Evolutionary conservation across 371 early-diverging fungal species (phyloP), one percentile per base, ranked within the genome.

Genomic region (Apophysomyces variabilis): DNA sequence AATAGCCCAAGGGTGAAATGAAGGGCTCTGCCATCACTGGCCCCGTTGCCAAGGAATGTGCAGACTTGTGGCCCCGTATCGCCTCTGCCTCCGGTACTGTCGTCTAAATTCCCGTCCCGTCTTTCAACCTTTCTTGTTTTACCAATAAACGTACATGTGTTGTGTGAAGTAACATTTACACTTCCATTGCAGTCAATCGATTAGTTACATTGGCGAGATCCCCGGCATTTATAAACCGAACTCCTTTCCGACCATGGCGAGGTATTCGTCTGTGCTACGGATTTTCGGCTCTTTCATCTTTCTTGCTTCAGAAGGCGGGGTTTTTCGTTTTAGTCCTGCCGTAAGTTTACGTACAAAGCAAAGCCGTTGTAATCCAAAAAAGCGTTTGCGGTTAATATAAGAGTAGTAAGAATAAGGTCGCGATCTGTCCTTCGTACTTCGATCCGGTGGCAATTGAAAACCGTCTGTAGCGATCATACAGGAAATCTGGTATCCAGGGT

Each of bases 1-100:
- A 36, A 36, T 96, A 97, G 89, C 95, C 95, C 79, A 99, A 99
- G 93, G 99, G 99, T 84, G 99, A 99, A 85, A 95, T 99, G 95
- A 99, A 98, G 91, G 99, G 99, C 70, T 97, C 99, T 59, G 99
- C 99, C 71, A 99, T 99, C 84, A 96, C 99, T 75, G 99, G 99
- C 62, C 99, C 99, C 77, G 99, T 99, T 73, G 99, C 97, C 75
- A 99, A 99, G 93, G 99, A 99, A 89, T 99, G 99, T 86, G 99
- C 99, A 69, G 99, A 99, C 81, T 89, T 99, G 81, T 99, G 99
- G 99, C 99, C 99, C 75, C 98, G 99, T 94, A 99, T 99, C 86
- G 99, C 99, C 69, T 98, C 99, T 68, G 89, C 93, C 76, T 88
- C 95, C 67, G 96, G 96, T 82, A 95, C 96, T 76, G 96, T 95